Base-by-base conservation (phyloP, 371 early-diverging fungal species). In the Blyttiomyces sp. region DNA sequence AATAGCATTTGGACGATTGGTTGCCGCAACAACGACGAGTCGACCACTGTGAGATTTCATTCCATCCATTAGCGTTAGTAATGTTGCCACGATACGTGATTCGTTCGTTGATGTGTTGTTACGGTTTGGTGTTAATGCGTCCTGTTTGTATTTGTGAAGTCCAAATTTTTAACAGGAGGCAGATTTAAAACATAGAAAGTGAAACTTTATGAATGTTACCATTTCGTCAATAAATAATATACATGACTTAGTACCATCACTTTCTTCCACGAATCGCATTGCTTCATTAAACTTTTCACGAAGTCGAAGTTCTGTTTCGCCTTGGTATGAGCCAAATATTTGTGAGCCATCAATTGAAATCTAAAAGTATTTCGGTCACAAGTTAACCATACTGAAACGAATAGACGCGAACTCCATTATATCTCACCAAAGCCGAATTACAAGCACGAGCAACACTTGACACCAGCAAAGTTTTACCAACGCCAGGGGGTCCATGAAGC, bases 221-320 rank as follows among this genome's bases (percentile, higher is more conserved):
- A 99, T 87, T 73, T 99, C 99, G 76, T 99, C 99, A 49, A 99
- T 96, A 74, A 99, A 99, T 36, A 99, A 73, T 45, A 99, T 90
- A 31, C 88, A 82, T 0, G 94, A 87, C 28, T 35, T 26, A 11
- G 53, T 21, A 17, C 31, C 23, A 2, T 5, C 27, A 5, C 27
- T 42, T 52, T 43, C 49, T 73, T 53, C 3, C 59, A 54, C 50
- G 77, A 64, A 3, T 62, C 44, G 17, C 43, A 76, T 77, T 2
- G 98, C 99, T 53, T 89, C 85, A 1, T 76, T 77, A 74, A 99
- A 99, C 46, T 82, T 87, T 17, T 74, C 73, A 6, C 98, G 80
- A 24, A 99, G 71, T 44, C 83, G 84, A 33, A 82, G 86, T 74
- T 99, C 99, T 61, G 93, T 94, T 62, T 99, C 98, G 19, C 99